A percentile compares a stretch with the other conserved stretches of the same genome.
Evolutionary conservation across 108 stramenopile genomes (phyloP).

Genomic region (Tribonema minus): DNA sequence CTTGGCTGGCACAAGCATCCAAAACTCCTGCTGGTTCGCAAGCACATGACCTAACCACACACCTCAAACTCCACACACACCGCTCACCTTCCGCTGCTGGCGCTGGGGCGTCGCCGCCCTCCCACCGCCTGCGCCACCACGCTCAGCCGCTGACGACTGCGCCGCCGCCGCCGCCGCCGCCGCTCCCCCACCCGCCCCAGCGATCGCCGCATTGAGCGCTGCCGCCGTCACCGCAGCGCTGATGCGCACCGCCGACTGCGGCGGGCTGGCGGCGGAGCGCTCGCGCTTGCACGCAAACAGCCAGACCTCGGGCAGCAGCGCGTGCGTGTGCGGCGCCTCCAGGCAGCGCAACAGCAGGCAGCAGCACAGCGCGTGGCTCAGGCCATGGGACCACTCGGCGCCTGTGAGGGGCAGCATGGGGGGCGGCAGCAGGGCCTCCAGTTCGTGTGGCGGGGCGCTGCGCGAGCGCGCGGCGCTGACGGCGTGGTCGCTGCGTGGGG

Average conservation of each 20-base stretch:
- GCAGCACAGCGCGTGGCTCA: constrained; percentile 39
- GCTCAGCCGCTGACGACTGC: background rate
- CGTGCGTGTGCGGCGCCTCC: background rate
- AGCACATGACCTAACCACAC: too few relatives aligned
- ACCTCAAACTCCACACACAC: too few relatives aligned
- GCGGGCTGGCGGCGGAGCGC: background rate
- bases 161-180: background rate
- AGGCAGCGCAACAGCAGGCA: constrained; percentile 14
- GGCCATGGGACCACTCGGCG: constrained; percentile 13
- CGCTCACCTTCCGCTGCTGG: background rate
- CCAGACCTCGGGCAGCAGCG: constrained; percentile 25
- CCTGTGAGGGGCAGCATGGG: constrained; percentile 21
- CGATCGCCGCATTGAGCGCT: background rate
- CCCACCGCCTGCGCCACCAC: background rate
- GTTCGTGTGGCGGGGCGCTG: constrained; percentile 14
- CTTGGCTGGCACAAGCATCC: too few relatives aligned
- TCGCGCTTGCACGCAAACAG: constrained; percentile 37
- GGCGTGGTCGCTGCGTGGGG: too few relatives aligned
- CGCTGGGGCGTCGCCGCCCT: background rate
- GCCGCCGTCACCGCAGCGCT: background rate
- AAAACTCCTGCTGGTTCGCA: too few relatives aligned
- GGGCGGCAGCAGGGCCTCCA: constrained; percentile 2
- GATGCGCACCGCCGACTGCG: background rate
- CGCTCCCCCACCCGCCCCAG: background rate
- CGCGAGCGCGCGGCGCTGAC: too few relatives aligned